Evolutionary conservation across 352 stramenopile genomes (phyloP), one percentile per base, ranked within the genome.

Genomic region (Phytophthora constricta): DNA sequence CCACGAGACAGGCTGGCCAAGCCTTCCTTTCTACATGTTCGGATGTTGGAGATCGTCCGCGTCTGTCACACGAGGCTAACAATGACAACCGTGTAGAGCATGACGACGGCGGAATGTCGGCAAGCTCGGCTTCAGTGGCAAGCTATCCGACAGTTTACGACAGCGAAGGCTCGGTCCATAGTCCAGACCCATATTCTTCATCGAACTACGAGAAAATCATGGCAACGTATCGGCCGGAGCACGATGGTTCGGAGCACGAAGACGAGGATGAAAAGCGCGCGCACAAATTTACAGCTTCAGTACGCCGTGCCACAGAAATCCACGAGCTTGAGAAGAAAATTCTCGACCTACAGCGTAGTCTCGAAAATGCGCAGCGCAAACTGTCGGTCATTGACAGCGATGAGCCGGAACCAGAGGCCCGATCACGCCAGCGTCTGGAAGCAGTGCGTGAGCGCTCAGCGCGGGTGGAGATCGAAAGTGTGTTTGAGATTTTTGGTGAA

Each of bases 121-220:
- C 65, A 54, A 68, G 61, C 14, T 76, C 67, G 19, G 74, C 27
- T 3, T 84, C 74, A 5, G 74, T 74, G 45, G 75, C 69, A 4
- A 88, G 77, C 22, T 77, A 84, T 57, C 66, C 68, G 34, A 74
- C 67, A 19, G 26, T 57, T 33, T 67, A 71, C n/a, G 71, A 70
- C 27, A 79, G 67, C 20, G 66, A 76, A 13, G 60, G 57, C 54
- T 66, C 58, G 5, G 25, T 45, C 37, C 61, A 68, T 1, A 77
- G 65, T 22, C 63, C 75, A 10, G 76, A 91, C 19, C 82, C 82
- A 23, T 91, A 89, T 50, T 80, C 84, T 5, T 70, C 72, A 0
- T 77, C 66, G 0, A 89, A 89, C 52, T 93, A 90, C 50, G 80
- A 89, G 20, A 81, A 82, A 34, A 54, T 86, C 14, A 91, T 92